Conservation (phyloP, 805 yeast genomes). For the Spathaspora gorwiae region DNA sequence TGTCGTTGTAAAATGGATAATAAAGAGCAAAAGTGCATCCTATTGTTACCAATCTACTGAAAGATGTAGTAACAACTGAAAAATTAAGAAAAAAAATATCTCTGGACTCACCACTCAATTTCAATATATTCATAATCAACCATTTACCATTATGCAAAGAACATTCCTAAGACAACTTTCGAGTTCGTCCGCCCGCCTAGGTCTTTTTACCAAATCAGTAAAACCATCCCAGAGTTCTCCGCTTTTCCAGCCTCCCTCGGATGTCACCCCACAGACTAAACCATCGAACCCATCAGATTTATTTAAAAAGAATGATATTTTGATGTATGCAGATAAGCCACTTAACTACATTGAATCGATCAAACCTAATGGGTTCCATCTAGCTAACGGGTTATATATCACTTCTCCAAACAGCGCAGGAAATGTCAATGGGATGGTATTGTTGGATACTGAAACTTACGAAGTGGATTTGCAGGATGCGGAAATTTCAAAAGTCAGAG, state of each 20-base stretch:
- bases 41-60: too few relatives aligned
- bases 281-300: constrained; percentile 41
- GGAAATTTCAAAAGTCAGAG: constrained; percentile 45
- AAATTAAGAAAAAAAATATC: too few relatives aligned
- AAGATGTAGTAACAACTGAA: too few relatives aligned
- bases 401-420: constrained; percentile 36
- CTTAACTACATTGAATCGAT: constrained; percentile 40
- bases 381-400: constrained; percentile 50
- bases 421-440: constrained; percentile 41
- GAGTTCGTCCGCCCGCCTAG: not conserved
- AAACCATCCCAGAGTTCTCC: not conserved
- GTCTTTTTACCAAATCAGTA: not conserved
- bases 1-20: too few relatives aligned
- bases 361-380: constrained; percentile 52
- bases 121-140: too few relatives aligned
- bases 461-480: constrained; percentile 48
- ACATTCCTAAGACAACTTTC: not conserved
- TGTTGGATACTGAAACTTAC: constrained; percentile 56
- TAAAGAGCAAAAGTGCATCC: too few relatives aligned
- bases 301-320: constrained; percentile 39
- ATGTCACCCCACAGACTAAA: constrained; percentile 19
- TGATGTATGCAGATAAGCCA: constrained; percentile 39
- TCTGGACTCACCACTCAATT: too few relatives aligned
- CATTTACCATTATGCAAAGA: not conserved
- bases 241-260: not conserved